Percentiles rank a stretch among this genome's conserved stretches.
Evolutionary conservation across 352 stramenopile genomes (phyloP).

Genomic region (Pythium graminicola): DNA sequence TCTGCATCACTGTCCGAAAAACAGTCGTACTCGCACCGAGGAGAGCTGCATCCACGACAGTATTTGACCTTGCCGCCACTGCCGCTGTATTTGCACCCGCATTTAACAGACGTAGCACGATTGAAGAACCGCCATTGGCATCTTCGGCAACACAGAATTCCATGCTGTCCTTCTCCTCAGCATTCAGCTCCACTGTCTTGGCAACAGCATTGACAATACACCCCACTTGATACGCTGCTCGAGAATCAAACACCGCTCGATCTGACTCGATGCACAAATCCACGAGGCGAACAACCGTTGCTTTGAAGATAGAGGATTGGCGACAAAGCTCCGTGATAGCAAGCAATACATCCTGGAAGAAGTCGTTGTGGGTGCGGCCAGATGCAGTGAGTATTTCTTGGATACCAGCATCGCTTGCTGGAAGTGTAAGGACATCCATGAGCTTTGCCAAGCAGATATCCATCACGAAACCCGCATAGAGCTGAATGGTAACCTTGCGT

Average conservation of each 20-base stretch:
- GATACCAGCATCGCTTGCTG: conserved; percentile 22
- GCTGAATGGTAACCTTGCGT: conserved; percentile 38
- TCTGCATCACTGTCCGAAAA: conserved; percentile 74
- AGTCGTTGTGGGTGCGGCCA: conserved; percentile 41
- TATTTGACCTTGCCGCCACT: conserved; percentile 25
- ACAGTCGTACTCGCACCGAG: conserved; percentile 51
- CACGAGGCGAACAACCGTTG: conserved; percentile 68
- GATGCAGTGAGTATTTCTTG: conserved; percentile 44
- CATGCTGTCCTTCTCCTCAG: conserved; percentile 64
- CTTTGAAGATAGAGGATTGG: conserved; percentile 71
- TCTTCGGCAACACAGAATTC: conserved; percentile 57
- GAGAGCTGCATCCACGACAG: conserved; percentile 34
- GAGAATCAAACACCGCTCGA: conserved; percentile 28
- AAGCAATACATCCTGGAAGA: conserved; percentile 63
- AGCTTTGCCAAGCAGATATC: conserved; percentile 67
- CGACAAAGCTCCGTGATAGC: conserved; percentile 71
- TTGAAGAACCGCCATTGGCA: conserved; percentile 24
- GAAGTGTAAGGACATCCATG: conserved; percentile 48
- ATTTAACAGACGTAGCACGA: conserved; percentile 60
- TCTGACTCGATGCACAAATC: conserved; percentile 34
- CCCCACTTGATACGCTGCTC: conserved; percentile 27
- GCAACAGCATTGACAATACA: conserved; percentile 62
- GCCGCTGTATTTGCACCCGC: conserved; percentile 55
- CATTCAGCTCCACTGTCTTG: conserved; percentile 77
- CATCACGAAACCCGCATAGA: conserved; percentile 67